Evolutionary conservation across 140 eudicot genomes (phyloP).

Genomic region (Oenanthe javanica): DNA sequence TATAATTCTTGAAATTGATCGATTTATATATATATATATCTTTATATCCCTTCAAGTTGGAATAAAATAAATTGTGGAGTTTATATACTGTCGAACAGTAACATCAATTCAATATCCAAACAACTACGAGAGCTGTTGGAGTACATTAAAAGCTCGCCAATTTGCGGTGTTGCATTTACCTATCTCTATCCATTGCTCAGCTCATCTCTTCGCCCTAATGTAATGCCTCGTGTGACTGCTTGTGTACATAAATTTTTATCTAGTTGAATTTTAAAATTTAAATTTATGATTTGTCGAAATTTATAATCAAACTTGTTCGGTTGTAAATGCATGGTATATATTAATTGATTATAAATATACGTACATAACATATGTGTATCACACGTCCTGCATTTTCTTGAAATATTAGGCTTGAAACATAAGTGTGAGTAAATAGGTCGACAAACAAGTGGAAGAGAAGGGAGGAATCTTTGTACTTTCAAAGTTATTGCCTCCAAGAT

Average conservation of each 20-base stretch:
- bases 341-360: neutral
- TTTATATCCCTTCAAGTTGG: neutral
- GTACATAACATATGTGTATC: neutral
- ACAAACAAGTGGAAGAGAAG: neutral
- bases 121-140: constrained; percentile 7
- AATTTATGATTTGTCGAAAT: too few species aligned
- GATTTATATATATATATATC: too few species aligned
- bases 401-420: too few species aligned
- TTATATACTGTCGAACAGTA: neutral
- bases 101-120: neutral
- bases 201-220: too few species aligned
- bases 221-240: neutral
- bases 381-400: neutral
- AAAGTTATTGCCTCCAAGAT: constrained; percentile 32
- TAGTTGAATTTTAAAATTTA: too few species aligned
- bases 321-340: too few species aligned
- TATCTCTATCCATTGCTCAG: neutral
- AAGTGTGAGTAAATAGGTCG: neutral
- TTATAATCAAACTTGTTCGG: too few species aligned
- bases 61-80: neutral
- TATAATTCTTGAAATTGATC: too few species aligned
- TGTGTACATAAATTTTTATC: neutral
- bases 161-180: neutral
- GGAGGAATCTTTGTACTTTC: constrained; percentile 31
- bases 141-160: neutral